These are phyloP conservation scores for Globisporangium ultimum DNA, from an alignment of 352 stramenopile genomes.

Conservation along the genomic window DNA sequence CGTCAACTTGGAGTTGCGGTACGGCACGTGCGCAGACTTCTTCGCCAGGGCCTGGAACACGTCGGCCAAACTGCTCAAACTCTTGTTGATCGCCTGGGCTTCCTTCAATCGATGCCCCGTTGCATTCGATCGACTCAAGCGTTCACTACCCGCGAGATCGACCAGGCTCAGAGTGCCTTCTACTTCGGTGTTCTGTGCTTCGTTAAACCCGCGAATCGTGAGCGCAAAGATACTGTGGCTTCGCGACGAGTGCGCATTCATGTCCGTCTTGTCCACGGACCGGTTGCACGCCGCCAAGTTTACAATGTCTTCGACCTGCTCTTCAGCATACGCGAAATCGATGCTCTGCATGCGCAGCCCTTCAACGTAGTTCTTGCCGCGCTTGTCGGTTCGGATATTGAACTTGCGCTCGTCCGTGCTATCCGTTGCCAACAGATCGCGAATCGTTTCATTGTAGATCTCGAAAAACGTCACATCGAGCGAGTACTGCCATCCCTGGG, in stretches of 20 bases:
- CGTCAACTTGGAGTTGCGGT: constrained; percentile 99
- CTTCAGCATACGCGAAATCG: constrained; percentile 80
- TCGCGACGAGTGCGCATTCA: constrained; percentile 98
- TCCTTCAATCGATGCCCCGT: constrained; percentile 94
- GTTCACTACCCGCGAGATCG: constrained; percentile 95
- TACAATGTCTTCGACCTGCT: constrained; percentile 86
- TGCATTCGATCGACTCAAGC: constrained; percentile 90
- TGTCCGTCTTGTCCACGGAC: constrained; percentile 97
- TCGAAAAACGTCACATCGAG: constrained; percentile 98
- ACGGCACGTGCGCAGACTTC: constrained; percentile 95
- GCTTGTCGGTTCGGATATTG: constrained; percentile 76
- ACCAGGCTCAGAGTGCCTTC: constrained; percentile 93
- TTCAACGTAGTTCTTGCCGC: constrained; percentile 84
- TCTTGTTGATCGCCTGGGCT: constrained; percentile 99
- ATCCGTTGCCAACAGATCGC: constrained; percentile 92
- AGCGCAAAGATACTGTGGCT: constrained; percentile 98
- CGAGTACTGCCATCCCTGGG: constrained; percentile 94
- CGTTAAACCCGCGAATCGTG: constrained; percentile 83
- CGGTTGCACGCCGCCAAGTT: constrained; percentile 90
- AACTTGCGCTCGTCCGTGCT: constrained; percentile 53
- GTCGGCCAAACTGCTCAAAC: constrained; percentile 96
- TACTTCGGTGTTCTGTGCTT: constrained; percentile 89
- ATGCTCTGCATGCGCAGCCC: constrained; percentile 82
- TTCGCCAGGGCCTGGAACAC: constrained; percentile 98
- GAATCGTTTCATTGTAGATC: constrained; percentile 99